Conservation (phyloP, 2,329 filamentous ascomycete species). For the Xylariaceae sp. region DNA sequence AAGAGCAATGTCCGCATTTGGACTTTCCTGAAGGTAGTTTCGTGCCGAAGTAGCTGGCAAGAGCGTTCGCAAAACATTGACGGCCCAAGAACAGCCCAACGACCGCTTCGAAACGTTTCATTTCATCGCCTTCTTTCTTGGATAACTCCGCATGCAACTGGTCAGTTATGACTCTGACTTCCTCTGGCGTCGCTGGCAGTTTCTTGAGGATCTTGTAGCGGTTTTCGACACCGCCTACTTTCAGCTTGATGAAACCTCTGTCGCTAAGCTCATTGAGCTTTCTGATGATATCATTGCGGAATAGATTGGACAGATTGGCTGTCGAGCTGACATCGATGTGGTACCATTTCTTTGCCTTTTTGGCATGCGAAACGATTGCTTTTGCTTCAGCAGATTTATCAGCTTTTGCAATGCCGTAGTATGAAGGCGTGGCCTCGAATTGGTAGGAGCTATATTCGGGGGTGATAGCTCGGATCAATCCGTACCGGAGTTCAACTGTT, state of each 20-base stretch:
- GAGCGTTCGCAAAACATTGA: constrained; percentile 47
- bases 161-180: constrained; percentile 43
- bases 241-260: constrained; percentile 45
- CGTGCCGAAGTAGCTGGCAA: constrained; percentile 58
- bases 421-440: constrained; percentile 38
- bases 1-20: constrained; percentile 55
- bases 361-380: constrained; percentile 40
- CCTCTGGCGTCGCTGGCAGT: constrained; percentile 39
- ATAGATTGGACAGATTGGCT: constrained; percentile 29
- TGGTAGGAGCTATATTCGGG: constrained; percentile 55
- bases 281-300: constrained; percentile 46
- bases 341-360: constrained; percentile 39
- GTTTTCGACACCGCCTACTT: constrained; percentile 48
- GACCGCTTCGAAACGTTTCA: constrained; percentile 47
- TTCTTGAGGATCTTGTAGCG: constrained; percentile 48
- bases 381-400: constrained; percentile 40
- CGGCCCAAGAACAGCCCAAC: constrained; percentile 49
- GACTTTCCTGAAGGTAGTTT: constrained; percentile 37
- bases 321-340: constrained; percentile 46
- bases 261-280: constrained; percentile 54
- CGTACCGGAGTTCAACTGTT: constrained; percentile 56
- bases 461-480: constrained; percentile 52
- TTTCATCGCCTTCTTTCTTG: constrained; percentile 48
- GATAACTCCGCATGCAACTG: constrained; percentile 49
- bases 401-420: constrained; percentile 27